A percentile compares a stretch with the other conserved stretches of the same genome.
These are phyloP conservation scores for Hyparrhenia diplandra DNA, from an alignment of 176 grass and related monocot species.

Conservation along the genomic window DNA sequence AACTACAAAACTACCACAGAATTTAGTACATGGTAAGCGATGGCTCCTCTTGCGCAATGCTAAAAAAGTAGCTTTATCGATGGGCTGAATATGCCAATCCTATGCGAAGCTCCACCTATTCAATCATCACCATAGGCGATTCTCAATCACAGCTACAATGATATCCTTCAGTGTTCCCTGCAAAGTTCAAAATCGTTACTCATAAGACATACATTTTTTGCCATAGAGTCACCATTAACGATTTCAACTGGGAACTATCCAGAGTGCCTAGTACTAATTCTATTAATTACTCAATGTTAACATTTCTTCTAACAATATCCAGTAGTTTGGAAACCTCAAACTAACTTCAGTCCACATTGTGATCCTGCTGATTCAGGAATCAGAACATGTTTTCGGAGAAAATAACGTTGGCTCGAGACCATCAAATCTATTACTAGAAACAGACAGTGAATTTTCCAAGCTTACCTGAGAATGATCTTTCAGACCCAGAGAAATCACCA, in stretches of 20 bases:
- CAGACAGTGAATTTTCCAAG: too few species aligned
- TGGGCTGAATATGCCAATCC: background rate
- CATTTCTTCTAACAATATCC: background rate
- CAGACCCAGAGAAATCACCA: constrained; percentile 70
- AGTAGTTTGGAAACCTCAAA: background rate
- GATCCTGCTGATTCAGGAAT: background rate
- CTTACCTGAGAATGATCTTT: too few species aligned
- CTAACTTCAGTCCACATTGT: background rate
- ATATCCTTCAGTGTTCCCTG: constrained; percentile 73
- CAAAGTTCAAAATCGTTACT: constrained; percentile 7
- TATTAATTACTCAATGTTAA: background rate
- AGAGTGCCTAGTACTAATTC: background rate
- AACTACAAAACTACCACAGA: too few species aligned
- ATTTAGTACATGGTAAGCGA: background rate
- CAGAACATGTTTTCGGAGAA: background rate
- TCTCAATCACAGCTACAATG: constrained; percentile 47
- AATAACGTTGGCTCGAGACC: background rate
- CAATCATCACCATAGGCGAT: constrained; percentile 53
- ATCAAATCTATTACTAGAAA: too few species aligned
- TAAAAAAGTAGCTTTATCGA: background rate
- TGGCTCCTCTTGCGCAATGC: background rate
- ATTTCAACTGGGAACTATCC: background rate
- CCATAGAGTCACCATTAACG: background rate
- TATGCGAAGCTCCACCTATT: background rate
- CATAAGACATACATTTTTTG: background rate